These are phyloP conservation scores for Claviceps sp. DNA, from an alignment of 2,329 filamentous ascomycete species.

Conservation along the genomic window DNA sequence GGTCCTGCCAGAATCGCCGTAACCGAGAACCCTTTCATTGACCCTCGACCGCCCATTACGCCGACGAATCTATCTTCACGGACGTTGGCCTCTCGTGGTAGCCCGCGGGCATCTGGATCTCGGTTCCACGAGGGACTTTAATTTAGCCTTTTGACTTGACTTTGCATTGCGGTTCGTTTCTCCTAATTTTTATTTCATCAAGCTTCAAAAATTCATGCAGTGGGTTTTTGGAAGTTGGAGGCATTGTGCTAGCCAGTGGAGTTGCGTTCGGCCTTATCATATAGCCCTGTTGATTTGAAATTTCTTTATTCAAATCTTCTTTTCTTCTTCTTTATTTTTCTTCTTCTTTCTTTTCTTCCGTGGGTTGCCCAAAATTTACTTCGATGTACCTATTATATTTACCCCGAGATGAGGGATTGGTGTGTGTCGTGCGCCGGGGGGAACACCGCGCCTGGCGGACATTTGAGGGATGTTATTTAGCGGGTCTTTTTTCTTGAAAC, in stretches of 20 bases:
- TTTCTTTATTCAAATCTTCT: neutral
- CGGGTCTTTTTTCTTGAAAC: too few relatives aligned
- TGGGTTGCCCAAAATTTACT: neutral
- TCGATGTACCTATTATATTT: slow-evolving; percentile 5
- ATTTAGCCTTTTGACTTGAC: slow-evolving; percentile 4
- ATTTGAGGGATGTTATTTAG: too few relatives aligned
- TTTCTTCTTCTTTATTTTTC: neutral
- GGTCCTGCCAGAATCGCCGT: slow-evolving; percentile 53
- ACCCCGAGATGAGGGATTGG: slow-evolving; percentile 1
- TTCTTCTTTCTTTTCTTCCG: too few relatives aligned
- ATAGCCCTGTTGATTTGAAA: neutral
- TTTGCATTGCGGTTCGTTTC: neutral
- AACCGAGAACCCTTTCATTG: slow-evolving; percentile 37
- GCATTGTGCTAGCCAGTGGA: neutral
- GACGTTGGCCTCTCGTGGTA: slow-evolving; percentile 21
- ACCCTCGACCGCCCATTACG: slow-evolving; percentile 14
- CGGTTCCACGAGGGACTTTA: slow-evolving; percentile 29
- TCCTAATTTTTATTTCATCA: neutral
- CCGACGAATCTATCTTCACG: slow-evolving; percentile 18
- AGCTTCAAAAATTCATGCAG: neutral
- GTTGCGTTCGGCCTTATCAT: neutral
- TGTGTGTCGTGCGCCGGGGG: neutral
- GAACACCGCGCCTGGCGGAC: too few relatives aligned
- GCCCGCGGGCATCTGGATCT: slow-evolving; percentile 22
- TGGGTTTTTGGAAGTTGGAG: neutral